Percentiles rank a stretch among this genome's conserved stretches.
These are phyloP conservation scores for Cylindrotheca closterium DNA, from an alignment of 108 stramenopile genomes.

Conservation along the genomic window DNA sequence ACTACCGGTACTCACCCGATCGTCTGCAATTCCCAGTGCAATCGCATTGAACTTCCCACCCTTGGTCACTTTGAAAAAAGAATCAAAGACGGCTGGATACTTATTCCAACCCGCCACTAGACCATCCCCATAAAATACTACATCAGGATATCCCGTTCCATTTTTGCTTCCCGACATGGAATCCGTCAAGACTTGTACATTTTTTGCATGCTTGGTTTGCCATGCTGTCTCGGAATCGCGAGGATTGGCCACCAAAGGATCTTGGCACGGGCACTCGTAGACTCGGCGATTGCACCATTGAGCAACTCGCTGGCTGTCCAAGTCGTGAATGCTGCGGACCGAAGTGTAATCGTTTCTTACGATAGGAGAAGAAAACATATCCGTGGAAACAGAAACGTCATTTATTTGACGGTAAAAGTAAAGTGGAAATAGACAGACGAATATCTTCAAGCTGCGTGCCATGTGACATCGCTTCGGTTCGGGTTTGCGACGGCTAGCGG, in stretches of 20 bases:
- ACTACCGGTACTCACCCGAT: too few relatives aligned
- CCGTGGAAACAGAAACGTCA: neutral
- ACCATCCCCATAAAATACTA: slow-evolving; percentile 69
- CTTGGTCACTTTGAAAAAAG: slow-evolving; percentile 27
- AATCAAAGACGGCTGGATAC: slow-evolving; percentile 8
- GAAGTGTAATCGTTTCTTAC: slow-evolving; percentile 8
- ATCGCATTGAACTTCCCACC: slow-evolving; percentile 50
- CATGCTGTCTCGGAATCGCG: slow-evolving; percentile 1
- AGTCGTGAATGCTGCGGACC: slow-evolving; percentile 7
- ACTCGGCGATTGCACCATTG: slow-evolving; percentile 10
- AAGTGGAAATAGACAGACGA: neutral
- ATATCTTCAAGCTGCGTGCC: neutral
- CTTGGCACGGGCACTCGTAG: slow-evolving; percentile 20
- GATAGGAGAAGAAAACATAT: neutral
- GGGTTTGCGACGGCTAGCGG: neutral
- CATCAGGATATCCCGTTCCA: too few relatives aligned
- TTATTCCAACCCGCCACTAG: slow-evolving; percentile 49
- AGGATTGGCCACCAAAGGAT: slow-evolving; percentile 13
- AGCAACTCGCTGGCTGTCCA: neutral
- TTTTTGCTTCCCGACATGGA: too few relatives aligned
- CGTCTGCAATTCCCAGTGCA: slow-evolving; percentile 66
- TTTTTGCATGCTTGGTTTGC: slow-evolving; percentile 7
- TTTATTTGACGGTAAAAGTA: neutral
- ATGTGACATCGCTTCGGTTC: neutral
- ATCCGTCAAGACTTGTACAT: slow-evolving; percentile 3